Evolutionary conservation across 2,329 filamentous ascomycete species (phyloP).

Genomic region (Cladophialophora exuberans): DNA sequence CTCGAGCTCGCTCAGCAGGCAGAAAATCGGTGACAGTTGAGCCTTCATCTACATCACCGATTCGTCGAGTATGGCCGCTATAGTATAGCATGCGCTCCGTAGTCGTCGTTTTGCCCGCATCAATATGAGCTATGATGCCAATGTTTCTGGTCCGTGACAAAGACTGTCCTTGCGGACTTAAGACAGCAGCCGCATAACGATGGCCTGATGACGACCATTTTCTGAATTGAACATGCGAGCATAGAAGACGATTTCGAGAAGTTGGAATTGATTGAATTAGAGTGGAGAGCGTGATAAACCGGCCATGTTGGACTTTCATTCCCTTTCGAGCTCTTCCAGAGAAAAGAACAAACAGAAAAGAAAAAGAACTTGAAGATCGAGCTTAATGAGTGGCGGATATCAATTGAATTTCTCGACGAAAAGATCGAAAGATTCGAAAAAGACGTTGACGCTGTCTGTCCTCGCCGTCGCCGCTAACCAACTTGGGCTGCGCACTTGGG

Average conservation of each 20-base stretch:
- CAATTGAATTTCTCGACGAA: too few relatives aligned
- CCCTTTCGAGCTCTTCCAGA: slow-evolving; percentile 7
- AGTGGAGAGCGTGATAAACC: slow-evolving; percentile 21
- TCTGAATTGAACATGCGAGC: neutral
- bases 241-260: too few relatives aligned
- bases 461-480: neutral
- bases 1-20: slow-evolving; percentile 85
- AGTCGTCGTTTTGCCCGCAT: slow-evolving; percentile 97
- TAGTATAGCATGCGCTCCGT: slow-evolving; percentile 99
- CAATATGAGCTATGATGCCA: slow-evolving; percentile 97
- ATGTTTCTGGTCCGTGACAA: slow-evolving; percentile 82
- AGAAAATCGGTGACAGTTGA: slow-evolving; percentile 98
- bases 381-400: too few relatives aligned
- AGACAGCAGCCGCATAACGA: neutral
- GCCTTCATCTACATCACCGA: slow-evolving; percentile 94
- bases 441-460: too few relatives aligned
- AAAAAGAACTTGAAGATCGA: neutral
- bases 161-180: slow-evolving; percentile 25
- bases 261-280: slow-evolving; percentile 15
- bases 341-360: neutral
- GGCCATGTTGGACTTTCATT: slow-evolving; percentile 26
- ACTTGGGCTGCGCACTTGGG: neutral
- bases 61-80: slow-evolving; percentile 81
- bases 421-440: too few relatives aligned
- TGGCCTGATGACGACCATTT: slow-evolving; percentile 15